Conservation (phyloP, 2,329 filamentous ascomycete genomes). For the Byssothecium circinans region DNA sequence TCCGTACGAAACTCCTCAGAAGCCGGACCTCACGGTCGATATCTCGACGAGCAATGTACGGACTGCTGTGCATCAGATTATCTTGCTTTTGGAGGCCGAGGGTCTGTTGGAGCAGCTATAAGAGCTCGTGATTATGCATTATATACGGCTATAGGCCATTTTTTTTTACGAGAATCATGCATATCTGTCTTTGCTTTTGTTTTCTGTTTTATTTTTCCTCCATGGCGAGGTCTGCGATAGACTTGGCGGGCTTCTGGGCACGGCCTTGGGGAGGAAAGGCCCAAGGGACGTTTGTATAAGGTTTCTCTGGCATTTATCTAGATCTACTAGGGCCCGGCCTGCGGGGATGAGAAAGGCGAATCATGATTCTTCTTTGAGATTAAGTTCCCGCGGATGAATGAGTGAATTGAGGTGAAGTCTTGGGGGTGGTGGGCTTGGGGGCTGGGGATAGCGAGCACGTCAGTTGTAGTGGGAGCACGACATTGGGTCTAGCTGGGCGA, state of each 20-base stretch:
- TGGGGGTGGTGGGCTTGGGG: not conserved
- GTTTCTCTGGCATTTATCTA: not conserved
- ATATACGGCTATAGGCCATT: too few relatives aligned
- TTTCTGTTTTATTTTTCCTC: not conserved
- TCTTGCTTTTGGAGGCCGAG: constrained; percentile 85
- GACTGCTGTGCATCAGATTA: constrained; percentile 94
- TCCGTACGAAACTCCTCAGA: constrained; percentile 83
- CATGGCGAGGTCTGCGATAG: not conserved
- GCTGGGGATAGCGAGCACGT: not conserved
- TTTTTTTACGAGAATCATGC: too few relatives aligned
- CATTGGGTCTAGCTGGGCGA: not conserved
- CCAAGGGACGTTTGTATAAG: not conserved
- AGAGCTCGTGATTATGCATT: not conserved
- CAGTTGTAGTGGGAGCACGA: not conserved
- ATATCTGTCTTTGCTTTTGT: not conserved
- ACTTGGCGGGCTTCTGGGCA: not conserved
- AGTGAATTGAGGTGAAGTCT: not conserved
- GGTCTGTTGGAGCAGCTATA: constrained; percentile 72
- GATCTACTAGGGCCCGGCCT: not conserved
- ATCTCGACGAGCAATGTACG: constrained; percentile 83
- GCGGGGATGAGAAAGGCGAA: not conserved
- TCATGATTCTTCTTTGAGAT: not conserved
- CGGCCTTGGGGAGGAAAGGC: not conserved
- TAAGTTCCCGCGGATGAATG: not conserved
- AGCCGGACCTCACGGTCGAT: constrained; percentile 84